These are phyloP conservation scores for Turritis glabra DNA, from an alignment of 345 rosid species.

Conservation along the genomic window DNA sequence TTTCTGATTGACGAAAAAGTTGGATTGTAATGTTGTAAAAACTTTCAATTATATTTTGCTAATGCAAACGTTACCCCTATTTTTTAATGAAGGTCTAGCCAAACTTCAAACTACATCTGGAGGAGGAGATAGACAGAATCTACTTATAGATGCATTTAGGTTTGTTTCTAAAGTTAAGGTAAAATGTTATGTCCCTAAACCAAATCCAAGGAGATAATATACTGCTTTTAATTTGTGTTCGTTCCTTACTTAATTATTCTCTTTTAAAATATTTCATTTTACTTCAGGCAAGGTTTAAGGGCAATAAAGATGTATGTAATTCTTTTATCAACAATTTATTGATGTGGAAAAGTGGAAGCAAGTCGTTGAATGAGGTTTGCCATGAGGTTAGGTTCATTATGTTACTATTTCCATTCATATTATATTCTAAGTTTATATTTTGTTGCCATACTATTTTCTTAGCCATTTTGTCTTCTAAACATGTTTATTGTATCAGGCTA, in stretches of 20 bases:
- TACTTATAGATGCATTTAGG: background rate
- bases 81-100: background rate
- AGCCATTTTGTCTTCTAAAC: background rate
- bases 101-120: background rate
- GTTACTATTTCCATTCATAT: too few species aligned
- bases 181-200: background rate
- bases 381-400: background rate
- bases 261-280: background rate
- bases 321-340: background rate
- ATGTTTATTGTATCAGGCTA: background rate
- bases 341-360: background rate
- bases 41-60: background rate
- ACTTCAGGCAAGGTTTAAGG: background rate
- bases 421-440: too few species aligned
- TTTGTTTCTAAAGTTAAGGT: background rate
- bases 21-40: background rate
- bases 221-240: background rate
- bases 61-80: background rate
- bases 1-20: too few species aligned
- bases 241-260: too few species aligned
- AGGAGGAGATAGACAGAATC: background rate
- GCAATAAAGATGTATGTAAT: background rate
- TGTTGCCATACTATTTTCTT: background rate
- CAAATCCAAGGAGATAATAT: too few species aligned
- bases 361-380: background rate